phyloP scores from a whole-genome alignment of 306 rosid species.

The Chamaecrista fasciculata region DNA sequence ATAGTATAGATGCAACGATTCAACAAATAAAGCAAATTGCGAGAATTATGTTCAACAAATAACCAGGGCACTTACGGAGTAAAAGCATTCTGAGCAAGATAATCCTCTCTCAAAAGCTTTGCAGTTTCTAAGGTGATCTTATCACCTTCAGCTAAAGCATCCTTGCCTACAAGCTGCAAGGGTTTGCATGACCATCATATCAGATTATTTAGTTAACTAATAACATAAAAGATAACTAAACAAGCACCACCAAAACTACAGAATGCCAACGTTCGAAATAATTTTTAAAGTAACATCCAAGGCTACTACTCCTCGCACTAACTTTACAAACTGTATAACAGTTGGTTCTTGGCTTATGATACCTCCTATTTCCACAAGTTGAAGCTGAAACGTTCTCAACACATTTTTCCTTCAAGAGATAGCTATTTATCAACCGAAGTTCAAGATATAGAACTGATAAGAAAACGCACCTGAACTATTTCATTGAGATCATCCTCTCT shows the following conservation, averaged over 20 bases:
- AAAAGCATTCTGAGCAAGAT: slow-evolving; percentile 99
- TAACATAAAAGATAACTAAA: neutral
- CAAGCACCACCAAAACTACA: slow-evolving; percentile 22
- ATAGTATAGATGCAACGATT: too few relatives aligned
- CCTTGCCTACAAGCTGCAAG: slow-evolving; percentile 97
- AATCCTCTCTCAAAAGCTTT: slow-evolving; percentile 98
- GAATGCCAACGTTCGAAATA: slow-evolving; percentile 3
- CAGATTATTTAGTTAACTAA: neutral
- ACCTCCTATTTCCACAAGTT: slow-evolving; percentile 5
- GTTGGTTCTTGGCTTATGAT: neutral
- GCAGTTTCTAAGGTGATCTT: slow-evolving; percentile 98
- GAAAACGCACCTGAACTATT: slow-evolving; percentile 80
- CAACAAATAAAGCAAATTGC: too few relatives aligned
- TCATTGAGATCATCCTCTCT: slow-evolving; percentile 99
- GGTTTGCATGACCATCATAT: neutral
- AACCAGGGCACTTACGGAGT: slow-evolving; percentile 66
- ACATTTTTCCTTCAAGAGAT: slow-evolving; percentile 7
- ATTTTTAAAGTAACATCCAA: slow-evolving; percentile 6
- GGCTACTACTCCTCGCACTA: neutral
- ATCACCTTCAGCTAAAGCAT: slow-evolving; percentile 97
- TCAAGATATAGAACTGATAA: slow-evolving; percentile 20
- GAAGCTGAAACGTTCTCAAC: slow-evolving; percentile 24
- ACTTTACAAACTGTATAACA: neutral
- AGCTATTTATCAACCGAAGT: slow-evolving; percentile 8
- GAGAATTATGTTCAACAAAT: slow-evolving; percentile 16